Percentiles rank a stretch among this genome's conserved stretches.
These are phyloP conservation scores for Mortierella polycephala DNA, from an alignment of 371 early-diverging fungal species.

Conservation along the genomic window DNA sequence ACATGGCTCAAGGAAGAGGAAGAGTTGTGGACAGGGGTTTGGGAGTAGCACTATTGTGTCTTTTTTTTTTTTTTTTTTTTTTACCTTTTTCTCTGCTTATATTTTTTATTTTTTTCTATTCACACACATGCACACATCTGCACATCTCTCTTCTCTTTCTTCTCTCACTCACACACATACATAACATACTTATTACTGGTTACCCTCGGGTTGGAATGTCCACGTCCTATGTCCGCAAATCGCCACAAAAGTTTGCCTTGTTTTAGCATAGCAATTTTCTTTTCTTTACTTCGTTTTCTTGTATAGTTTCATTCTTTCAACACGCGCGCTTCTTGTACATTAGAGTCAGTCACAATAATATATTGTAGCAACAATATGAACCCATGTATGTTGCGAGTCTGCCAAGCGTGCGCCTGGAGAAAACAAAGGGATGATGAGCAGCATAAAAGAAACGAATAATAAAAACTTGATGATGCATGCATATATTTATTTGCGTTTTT, in stretches of 20 bases:
- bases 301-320: neutral
- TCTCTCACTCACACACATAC: constrained; percentile 11
- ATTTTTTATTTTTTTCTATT: neutral
- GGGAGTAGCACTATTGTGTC: constrained; percentile 22
- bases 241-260: too few species aligned
- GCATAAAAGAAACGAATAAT: neutral
- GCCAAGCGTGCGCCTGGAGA: too few species aligned
- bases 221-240: too few species aligned
- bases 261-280: too few species aligned
- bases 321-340: too few species aligned
- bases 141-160: neutral
- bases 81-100: neutral
- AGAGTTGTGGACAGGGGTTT: constrained; percentile 47
- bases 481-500: neutral
- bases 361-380: too few species aligned
- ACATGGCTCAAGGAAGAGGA: constrained; percentile 45
- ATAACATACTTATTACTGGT: neutral
- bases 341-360: too few species aligned
- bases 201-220: too few species aligned
- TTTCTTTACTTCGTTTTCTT: neutral
- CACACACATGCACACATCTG: neutral
- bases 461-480: neutral
- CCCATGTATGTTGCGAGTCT: too few species aligned
- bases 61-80: neutral
- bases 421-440: neutral